These are phyloP conservation scores for Cronartium quercuum DNA, from an alignment of 1,284 basidiomycete species.

Conservation along the genomic window DNA sequence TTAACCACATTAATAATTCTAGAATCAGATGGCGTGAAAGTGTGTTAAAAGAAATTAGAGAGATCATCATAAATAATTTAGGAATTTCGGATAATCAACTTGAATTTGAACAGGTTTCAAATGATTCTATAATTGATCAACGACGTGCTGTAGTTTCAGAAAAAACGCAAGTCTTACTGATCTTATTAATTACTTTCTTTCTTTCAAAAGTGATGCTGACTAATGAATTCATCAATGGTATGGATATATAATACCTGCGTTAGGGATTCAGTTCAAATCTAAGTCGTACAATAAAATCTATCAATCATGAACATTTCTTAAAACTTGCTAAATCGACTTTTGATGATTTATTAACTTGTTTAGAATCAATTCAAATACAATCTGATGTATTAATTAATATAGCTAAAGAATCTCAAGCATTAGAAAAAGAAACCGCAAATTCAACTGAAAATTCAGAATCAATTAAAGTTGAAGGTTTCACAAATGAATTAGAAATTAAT, in stretches of 20 bases:
- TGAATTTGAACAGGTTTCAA: no score
- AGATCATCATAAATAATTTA: conserved; percentile 54
- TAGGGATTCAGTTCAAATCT: conserved; percentile 46
- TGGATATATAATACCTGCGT: conserved; percentile 47
- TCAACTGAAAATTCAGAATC: no score
- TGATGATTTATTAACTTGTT: conserved; percentile 60
- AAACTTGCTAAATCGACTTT: conserved; percentile 62
- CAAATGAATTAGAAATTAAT: no score
- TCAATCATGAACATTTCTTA: conserved; percentile 67
- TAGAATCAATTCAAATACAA: conserved; percentile 68
- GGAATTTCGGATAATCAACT: no score
- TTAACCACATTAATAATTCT: no score
- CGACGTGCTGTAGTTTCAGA: conserved; percentile 23
- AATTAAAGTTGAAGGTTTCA: no score
- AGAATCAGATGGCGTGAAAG: conserved; percentile 71
- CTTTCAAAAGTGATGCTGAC: no score
- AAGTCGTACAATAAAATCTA: conserved; percentile 59
- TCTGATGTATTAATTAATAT: conserved; percentile 51
- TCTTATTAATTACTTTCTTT: no score
- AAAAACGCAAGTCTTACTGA: conserved; percentile 34
- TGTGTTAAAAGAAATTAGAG: conserved; percentile 62
- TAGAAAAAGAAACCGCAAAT: neutral
- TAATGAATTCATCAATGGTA: no score
- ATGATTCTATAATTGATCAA: no score
- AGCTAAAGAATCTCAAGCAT: conserved; percentile 1